Evolutionary conservation across 1,284 basidiomycete species (phyloP).

Genomic region (Microstroma glucosiphilum): DNA sequence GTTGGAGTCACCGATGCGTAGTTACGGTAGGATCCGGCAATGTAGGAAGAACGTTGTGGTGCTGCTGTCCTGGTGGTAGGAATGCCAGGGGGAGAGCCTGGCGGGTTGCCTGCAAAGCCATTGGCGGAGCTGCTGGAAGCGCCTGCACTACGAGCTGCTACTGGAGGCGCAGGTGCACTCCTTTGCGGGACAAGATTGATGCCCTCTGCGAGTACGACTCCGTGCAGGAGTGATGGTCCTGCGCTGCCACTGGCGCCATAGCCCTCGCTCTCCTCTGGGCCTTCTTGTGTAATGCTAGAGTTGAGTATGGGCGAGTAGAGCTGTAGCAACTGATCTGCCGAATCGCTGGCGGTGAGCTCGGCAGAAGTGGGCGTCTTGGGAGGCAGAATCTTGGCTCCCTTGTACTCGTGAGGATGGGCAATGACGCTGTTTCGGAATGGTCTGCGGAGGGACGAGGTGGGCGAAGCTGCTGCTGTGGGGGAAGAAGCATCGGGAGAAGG

Average conservation of each 20-base stretch:
- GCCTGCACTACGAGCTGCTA: background rate
- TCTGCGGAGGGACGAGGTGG: background rate
- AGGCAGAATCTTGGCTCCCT: background rate
- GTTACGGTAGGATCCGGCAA: conserved; percentile 20
- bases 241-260: no score
- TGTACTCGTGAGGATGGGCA: background rate
- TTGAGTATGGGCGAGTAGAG: conserved; percentile 4
- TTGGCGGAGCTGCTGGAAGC: no score
- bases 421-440: background rate
- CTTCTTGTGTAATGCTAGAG: conserved; percentile 16
- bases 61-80: conserved; percentile 14
- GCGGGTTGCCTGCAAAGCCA: background rate
- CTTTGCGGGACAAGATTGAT: conserved; percentile 34
- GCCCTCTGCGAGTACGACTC: no score
- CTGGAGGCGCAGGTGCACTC: conserved; percentile 27
- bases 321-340: background rate
- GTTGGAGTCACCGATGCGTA: conserved; percentile 18
- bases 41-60: conserved; percentile 16
- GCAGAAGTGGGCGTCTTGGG: background rate
- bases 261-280: no score
- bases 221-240: no score
- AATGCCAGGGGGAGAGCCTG: background rate
- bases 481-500: no score
- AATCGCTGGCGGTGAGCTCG: background rate
- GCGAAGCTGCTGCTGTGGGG: no score